These are phyloP conservation scores for Castanopsis chinensis DNA, from an alignment of 306 rosid genomes.

Conservation along the genomic window DNA sequence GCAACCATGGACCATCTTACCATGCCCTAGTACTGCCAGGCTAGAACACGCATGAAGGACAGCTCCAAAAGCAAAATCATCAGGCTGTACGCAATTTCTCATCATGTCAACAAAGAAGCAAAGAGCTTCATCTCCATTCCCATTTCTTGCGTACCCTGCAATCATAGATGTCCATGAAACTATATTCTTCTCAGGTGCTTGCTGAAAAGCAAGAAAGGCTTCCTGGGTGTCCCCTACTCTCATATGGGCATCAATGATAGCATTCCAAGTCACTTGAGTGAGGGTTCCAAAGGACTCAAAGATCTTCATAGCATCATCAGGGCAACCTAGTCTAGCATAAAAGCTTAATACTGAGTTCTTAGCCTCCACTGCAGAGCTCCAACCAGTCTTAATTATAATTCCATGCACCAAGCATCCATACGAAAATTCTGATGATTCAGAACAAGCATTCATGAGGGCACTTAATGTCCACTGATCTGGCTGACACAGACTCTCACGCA, in stretches of 20 bases:
- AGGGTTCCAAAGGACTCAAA: conserved; percentile 42
- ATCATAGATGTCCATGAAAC: conserved; percentile 89
- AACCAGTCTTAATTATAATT: conserved; percentile 63
- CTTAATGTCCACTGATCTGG: conserved; percentile 82
- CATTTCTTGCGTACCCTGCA: conserved; percentile 63
- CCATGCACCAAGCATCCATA: conserved; percentile 61
- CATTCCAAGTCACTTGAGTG: conserved; percentile 79
- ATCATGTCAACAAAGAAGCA: conserved; percentile 56
- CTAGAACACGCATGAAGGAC: conserved; percentile 78
- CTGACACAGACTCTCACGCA: conserved; percentile 42
- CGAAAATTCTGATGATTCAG: conserved; percentile 39
- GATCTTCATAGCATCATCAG: conserved; percentile 41
- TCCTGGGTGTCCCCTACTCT: conserved; percentile 54
- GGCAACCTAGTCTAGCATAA: conserved; percentile 59
- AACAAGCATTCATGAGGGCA: conserved; percentile 61
- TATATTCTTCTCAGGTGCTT: conserved; percentile 53
- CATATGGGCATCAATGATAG: conserved; percentile 77
- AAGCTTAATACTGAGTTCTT: conserved; percentile 69
- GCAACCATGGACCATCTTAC: conserved; percentile 61
- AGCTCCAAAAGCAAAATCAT: conserved; percentile 65
- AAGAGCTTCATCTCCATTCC: conserved; percentile 62
- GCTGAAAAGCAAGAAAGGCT: conserved; percentile 63
- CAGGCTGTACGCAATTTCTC: conserved; percentile 50
- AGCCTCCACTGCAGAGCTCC: conserved; percentile 59
- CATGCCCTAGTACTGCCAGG: conserved; percentile 54